phyloP scores from a whole-genome alignment of 1,284 basidiomycete species.

The Singerocomus inundabilis region DNA sequence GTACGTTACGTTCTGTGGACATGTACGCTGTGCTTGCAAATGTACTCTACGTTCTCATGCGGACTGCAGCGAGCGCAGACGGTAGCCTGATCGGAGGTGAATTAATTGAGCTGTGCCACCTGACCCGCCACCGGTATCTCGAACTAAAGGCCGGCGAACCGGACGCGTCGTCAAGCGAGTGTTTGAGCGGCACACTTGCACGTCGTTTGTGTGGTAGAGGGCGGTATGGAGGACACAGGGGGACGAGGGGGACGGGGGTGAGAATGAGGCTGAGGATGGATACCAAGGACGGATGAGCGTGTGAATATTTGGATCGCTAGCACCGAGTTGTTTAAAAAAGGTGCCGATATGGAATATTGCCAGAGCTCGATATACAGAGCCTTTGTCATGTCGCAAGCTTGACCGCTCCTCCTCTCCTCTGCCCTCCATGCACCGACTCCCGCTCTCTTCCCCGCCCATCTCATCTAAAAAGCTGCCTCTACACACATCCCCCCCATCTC shows the following conservation, averaged over 20 bases:
- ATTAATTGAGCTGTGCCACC: too few species aligned
- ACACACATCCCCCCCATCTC: conserved; percentile 10
- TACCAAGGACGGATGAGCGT: too few species aligned
- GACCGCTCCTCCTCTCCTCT: conserved; percentile 32
- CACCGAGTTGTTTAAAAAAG: conserved; percentile 36
- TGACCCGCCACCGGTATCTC: too few species aligned
- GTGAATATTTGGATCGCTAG: conserved; percentile 29
- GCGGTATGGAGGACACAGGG: too few species aligned
- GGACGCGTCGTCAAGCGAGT: too few species aligned
- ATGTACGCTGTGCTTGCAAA: conserved; percentile 5
- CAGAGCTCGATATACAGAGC: conserved; percentile 40
- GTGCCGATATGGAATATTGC: conserved; percentile 41
- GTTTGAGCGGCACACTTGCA: too few species aligned
- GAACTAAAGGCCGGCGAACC: too few species aligned
- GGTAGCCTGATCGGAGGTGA: too few species aligned
- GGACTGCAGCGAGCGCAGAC: not conserved
- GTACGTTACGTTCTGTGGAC: conserved; percentile 21
- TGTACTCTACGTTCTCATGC: conserved; percentile 2
- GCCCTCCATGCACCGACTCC: conserved; percentile 36
- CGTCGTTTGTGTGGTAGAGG: too few species aligned
- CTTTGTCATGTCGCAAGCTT: conserved; percentile 38
- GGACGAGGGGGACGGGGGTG: too few species aligned
- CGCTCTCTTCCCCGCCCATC: conserved; percentile 25
- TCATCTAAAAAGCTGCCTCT: conserved; percentile 25
- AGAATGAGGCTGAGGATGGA: too few species aligned